A percentile compares a stretch with the other conserved stretches of the same genome.
These are phyloP conservation scores for Stromatinia cepivora DNA, from an alignment of 2,329 filamentous ascomycete species.

Conservation along the genomic window DNA sequence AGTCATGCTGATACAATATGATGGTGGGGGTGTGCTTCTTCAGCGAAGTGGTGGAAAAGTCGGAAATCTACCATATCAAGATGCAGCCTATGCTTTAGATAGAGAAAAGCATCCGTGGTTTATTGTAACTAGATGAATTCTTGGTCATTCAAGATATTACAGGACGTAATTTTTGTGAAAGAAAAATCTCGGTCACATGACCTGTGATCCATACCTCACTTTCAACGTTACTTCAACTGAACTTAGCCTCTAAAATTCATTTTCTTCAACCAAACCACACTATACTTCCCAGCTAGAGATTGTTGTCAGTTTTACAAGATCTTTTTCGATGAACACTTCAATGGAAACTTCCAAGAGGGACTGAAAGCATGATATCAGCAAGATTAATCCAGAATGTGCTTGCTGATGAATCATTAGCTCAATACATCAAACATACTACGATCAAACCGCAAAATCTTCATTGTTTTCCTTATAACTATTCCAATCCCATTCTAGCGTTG, in stretches of 20 bases:
- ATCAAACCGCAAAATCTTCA: not conserved
- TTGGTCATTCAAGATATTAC: too few species aligned
- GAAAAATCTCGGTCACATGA: not conserved
- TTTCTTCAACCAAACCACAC: too few species aligned
- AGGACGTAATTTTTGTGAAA: not conserved
- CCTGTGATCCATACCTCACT: not conserved
- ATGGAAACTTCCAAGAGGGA: rapidly evolving
- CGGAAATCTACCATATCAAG: not conserved
- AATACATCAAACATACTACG: not conserved
- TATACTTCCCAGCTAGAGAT: not conserved
- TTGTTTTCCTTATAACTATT: not conserved
- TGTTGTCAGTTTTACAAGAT: rapidly evolving
- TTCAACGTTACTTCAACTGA: not conserved
- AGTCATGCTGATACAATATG: not conserved
- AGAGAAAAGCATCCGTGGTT: too few species aligned
- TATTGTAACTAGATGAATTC: too few species aligned
- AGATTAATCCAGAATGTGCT: not conserved
- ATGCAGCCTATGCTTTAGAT: not conserved
- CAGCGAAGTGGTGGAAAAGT: not conserved
- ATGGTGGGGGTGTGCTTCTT: not conserved
- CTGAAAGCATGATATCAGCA: not conserved
- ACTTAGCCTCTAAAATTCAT: not conserved
- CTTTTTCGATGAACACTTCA: not conserved
- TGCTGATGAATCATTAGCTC: not conserved
- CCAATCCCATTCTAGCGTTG: not conserved